These are phyloP conservation scores for Phytophthora boehmeriae DNA, from an alignment of 352 stramenopile species.

Conservation along the genomic window DNA sequence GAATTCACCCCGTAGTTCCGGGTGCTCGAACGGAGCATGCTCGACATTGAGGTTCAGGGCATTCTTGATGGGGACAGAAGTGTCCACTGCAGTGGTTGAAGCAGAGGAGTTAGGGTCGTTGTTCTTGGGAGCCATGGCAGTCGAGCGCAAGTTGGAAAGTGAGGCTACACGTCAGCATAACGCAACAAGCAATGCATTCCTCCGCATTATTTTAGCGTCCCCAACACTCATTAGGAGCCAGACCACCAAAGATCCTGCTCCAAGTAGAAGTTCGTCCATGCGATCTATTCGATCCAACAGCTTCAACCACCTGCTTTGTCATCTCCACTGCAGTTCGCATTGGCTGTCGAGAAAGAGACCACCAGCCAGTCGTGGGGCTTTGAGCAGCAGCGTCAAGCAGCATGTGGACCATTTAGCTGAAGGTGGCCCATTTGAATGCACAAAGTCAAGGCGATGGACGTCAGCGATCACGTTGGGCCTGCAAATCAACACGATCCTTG, in stretches of 20 bases:
- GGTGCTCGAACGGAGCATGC: conserved; percentile 20
- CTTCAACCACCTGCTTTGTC: not conserved
- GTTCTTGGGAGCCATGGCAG: conserved; percentile 29
- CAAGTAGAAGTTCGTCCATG: too few species aligned
- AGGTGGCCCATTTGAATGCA: not conserved
- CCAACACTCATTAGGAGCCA: too few species aligned
- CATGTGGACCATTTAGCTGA: not conserved
- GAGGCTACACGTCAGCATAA: conserved; percentile 1
- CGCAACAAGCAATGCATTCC: conserved; percentile 1
- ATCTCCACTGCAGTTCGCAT: not conserved
- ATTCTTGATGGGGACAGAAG: conserved; percentile 23
- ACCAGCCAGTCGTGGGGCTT: not conserved
- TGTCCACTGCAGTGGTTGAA: not conserved
- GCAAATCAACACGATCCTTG: not conserved
- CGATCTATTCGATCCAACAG: too few species aligned
- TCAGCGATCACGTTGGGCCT: not conserved
- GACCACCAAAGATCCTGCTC: too few species aligned
- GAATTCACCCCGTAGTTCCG: conserved; percentile 17
- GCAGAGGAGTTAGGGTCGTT: conserved; percentile 1
- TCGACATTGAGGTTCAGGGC: conserved; percentile 24
- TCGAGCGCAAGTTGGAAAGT: conserved; percentile 28
- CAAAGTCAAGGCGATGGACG: not conserved
- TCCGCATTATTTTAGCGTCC: too few species aligned
- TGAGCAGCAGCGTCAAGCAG: not conserved
- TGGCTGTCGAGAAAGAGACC: not conserved